Evolutionary conservation across 805 yeast genomes (phyloP).

Genomic region (Spathaspora gorwiae): DNA sequence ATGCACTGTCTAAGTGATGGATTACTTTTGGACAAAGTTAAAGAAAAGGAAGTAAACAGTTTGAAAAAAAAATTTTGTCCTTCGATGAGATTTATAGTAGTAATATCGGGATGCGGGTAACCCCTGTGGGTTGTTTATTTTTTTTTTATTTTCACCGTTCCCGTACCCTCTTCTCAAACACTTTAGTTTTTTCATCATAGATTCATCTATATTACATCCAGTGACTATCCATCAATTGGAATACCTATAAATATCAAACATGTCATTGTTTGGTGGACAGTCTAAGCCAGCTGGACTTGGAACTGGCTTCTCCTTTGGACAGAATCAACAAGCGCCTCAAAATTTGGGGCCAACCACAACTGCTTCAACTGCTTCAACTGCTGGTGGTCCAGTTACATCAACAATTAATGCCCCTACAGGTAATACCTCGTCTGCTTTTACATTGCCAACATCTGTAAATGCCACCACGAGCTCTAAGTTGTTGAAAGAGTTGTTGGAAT

Average conservation of each 20-base stretch:
- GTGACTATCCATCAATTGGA: not conserved
- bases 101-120: not conserved
- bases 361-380: slow-evolving; percentile 1
- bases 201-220: no score
- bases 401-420: slow-evolving; percentile 3
- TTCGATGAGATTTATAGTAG: no score
- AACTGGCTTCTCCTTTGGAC: not conserved
- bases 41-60: slow-evolving; percentile 11
- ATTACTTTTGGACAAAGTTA: slow-evolving; percentile 65
- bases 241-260: not conserved
- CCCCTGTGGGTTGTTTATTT: not conserved
- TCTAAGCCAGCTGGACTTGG: not conserved
- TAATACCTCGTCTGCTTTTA: slow-evolving; percentile 3
- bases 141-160: not conserved
- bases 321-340: not conserved
- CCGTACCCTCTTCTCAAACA: not conserved
- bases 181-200: no score
- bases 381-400: not conserved
- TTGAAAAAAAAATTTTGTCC: no score
- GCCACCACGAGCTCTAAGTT: slow-evolving; percentile 15
- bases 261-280: slow-evolving; percentile 9
- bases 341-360: not conserved
- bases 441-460: slow-evolving; percentile 7
- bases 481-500: slow-evolving; percentile 70
- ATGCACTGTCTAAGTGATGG: slow-evolving; percentile 72